Evolutionary conservation across 2,329 filamentous ascomycete species (phyloP), one percentile per base, ranked within the genome.

Genomic region (Juglanconis juglandina): DNA sequence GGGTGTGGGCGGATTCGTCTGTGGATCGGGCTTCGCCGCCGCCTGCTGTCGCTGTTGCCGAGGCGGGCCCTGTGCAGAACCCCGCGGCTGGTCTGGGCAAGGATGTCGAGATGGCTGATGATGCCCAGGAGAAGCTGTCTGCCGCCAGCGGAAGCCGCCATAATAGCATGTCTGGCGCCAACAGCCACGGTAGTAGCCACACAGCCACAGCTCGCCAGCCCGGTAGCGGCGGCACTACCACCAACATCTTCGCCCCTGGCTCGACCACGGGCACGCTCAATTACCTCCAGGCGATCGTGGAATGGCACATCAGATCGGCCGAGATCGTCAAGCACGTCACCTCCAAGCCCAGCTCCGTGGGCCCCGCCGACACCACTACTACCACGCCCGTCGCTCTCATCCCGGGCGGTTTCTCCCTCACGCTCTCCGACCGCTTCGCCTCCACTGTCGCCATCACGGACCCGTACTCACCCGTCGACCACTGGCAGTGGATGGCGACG

Each of bases 401-500:
- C 34, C 87, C 89, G 1, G 84, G 75, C n/a, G 86, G 90, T 30
- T 97, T 92, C 74, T 91, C 92, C 63, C 84, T 97, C 46, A 89
- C 88, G 11, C 83, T 89, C 0, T 88, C 91, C 1, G 90, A 97
- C 71, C 79, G 81, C 52, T 94, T 89, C 71, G 90, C 92, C 1
- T 86, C 84, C 58, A 79, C 81, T 13, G 86, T 93, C 48, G 88
- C 90, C 1, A 92, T 96, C 66, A 78, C 81, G 17, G 92, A 96
- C 70, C 80, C 82, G 6, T 96, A 96, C 72, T 84, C 86, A 14
- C 87, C 90, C 0, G 82, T 90, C n/a, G 92, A 96, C 68, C 94
- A 98, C 76, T 98, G 94, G 92, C 90, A 96, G 73, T 98, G 94
- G 94, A 92, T 95, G 80, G 94, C 94, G 41, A 94, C 90, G 48